Evolutionary conservation across 768 basidiomycete species (phyloP).

Genomic region (Stropharia rugosoannulata): DNA sequence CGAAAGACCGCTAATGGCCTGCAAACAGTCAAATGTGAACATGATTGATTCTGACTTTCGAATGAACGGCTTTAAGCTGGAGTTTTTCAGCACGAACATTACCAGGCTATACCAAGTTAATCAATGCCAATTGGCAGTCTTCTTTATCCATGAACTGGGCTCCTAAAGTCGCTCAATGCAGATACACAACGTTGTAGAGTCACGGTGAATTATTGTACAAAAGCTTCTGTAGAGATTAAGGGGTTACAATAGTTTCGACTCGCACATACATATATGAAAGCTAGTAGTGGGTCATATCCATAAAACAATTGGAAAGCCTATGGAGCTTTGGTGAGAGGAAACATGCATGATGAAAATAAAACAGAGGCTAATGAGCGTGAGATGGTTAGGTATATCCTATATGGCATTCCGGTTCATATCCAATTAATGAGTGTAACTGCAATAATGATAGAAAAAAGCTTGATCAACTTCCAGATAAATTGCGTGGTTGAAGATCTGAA

Average conservation of each 20-base stretch:
- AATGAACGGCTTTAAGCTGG: no score
- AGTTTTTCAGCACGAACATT: no score
- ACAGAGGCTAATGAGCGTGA: constrained; percentile 7
- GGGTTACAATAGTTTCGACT: neutral
- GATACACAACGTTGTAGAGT: no score
- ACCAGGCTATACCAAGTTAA: no score
- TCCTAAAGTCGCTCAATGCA: no score
- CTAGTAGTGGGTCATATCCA: neutral
- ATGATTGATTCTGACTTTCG: no score
- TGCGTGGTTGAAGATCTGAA: constrained; percentile 28
- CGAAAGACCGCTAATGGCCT: no score
- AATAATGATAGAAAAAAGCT: neutral
- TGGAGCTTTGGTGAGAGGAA: neutral
- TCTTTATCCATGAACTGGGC: no score
- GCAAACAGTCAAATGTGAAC: no score
- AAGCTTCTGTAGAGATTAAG: neutral
- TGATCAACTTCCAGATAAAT: constrained; percentile 1
- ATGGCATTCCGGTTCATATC: constrained; percentile 7
- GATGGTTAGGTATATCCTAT: constrained; percentile 6
- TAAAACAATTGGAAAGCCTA: neutral
- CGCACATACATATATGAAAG: neutral
- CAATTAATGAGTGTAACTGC: constrained; percentile 4
- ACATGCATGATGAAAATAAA: neutral
- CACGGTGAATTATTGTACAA: no score
- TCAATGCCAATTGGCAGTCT: no score